phyloP scores from a whole-genome alignment of 139 green algal species.

The Picochlorum sp. region DNA sequence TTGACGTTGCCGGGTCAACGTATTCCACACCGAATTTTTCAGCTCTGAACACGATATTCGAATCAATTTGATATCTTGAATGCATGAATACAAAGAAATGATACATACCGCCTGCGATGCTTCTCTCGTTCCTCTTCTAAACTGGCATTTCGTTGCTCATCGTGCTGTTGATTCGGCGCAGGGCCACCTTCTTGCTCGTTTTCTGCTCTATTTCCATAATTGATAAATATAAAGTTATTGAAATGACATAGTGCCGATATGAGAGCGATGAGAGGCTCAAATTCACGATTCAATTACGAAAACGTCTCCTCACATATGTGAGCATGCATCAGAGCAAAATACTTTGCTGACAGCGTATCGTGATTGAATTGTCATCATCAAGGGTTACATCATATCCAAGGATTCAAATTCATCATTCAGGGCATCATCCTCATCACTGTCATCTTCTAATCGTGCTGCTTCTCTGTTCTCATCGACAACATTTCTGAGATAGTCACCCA shows the following conservation, averaged over 20 bases:
- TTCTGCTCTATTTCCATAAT: constrained; percentile 7
- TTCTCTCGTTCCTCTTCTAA: constrained; percentile 50
- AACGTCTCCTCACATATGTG: too few species aligned
- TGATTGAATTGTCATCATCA: too few species aligned
- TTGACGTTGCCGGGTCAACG: constrained; percentile 30
- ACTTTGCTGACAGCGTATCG: too few species aligned
- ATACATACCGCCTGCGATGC: constrained; percentile 32
- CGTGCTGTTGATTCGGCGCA: not conserved
- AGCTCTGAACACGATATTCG: constrained; percentile 33
- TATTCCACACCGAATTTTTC: constrained; percentile 51
- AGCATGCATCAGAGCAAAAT: too few species aligned
- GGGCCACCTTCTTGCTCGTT: not conserved
- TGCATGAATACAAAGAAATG: not conserved
- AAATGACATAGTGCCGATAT: not conserved
- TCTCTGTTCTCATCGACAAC: constrained; percentile 7
- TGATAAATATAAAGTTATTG: too few species aligned
- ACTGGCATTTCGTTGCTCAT: not conserved
- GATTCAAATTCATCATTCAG: constrained; percentile 2
- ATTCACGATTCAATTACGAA: too few species aligned
- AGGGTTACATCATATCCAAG: not conserved
- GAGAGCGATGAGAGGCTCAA: too few species aligned
- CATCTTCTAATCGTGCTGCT: constrained; percentile 1
- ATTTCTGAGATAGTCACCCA: not conserved
- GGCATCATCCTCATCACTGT: not conserved
- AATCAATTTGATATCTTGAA: not conserved